Conservation (phyloP, 2,329 filamentous ascomycete genomes). For the Knufia petricola region DNA sequence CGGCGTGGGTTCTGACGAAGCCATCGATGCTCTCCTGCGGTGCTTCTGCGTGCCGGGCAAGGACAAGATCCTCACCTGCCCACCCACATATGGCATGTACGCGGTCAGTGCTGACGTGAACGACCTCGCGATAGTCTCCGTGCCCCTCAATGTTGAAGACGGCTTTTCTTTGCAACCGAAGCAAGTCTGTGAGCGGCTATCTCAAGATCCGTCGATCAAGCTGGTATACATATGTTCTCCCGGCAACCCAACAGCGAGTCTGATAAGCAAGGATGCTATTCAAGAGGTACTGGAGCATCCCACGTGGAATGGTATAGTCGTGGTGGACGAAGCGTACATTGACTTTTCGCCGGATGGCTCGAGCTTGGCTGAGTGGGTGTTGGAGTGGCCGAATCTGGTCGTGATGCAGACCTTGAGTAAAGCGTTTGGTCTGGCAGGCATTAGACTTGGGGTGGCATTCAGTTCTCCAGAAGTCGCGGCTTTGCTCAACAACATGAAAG, state of each 20-base stretch:
- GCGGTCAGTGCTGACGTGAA: constrained; percentile 88
- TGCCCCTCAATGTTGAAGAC: constrained; percentile 67
- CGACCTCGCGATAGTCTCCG: constrained; percentile 73
- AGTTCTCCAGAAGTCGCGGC: constrained; percentile 62
- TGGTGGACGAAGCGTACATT: constrained; percentile 93
- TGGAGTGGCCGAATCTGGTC: constrained; percentile 83
- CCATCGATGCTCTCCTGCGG: constrained; percentile 84
- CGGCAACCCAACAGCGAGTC: constrained; percentile 80
- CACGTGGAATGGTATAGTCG: constrained; percentile 88
- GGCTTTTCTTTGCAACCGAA: constrained; percentile 64
- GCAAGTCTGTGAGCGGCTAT: constrained; percentile 57
- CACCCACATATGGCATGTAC: constrained; percentile 99
- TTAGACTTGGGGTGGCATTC: constrained; percentile 81
- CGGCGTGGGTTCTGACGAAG: constrained; percentile 92
- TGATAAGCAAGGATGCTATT: constrained; percentile 68
- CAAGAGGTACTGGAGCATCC: constrained; percentile 67
- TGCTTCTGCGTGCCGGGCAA: constrained; percentile 82
- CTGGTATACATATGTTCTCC: constrained; percentile 88
- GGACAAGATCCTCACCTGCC: constrained; percentile 89
- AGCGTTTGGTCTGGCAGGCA: constrained; percentile 89
- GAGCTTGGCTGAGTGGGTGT: constrained; percentile 82
- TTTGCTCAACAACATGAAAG: constrained; percentile 85
- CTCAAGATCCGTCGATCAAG: constrained; percentile 61
- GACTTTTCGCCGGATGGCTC: constrained; percentile 76
- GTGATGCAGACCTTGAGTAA: constrained; percentile 99